Evolutionary conservation across 1,139 yeast species (phyloP), one percentile per base, ranked within the genome.

Genomic region (Yamadazyma jaroonii): DNA sequence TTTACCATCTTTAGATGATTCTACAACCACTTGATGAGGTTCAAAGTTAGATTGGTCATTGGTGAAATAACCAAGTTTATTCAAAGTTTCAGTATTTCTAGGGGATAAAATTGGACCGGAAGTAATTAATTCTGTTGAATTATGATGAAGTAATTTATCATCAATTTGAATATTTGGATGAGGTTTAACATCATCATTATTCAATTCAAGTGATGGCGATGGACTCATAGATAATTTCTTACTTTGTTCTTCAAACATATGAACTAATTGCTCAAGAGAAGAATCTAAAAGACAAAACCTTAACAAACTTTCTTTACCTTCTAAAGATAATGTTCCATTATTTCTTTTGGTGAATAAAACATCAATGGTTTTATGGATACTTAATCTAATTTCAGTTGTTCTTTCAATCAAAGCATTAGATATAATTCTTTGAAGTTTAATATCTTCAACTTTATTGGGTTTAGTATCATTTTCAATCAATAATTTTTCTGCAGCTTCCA

Each of bases 21-120:
- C 85, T 25, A 72, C 65, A 3, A 84, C 89, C 57, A 83, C 86
- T 51, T 76, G 77, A 61, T 83, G 92, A 2, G 90, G 90, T 41
- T 70, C 67, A 37, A 74, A 62, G 4, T 56, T 53, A 10, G 48
- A 40, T 31, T 55, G 62, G 12, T 59, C 63, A 14, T 40, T 50
- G 29, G 48, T 56, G 37, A 61, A 61, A 39, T 50, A 58, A 9
- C 62, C 57, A 34, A 47, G 42, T 38, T 52, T 42, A 41, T 54
- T 49, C 40, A 52, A 47, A 4, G 55, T 48, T 40, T 53, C 56
- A 10, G 52, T 50, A 42, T 55, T 54, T 35, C 56, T 59, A 8
- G 77, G 81, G 13, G 79, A 71, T 35, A 77, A 64, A 37, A 77
- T 76, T 3, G 81, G 81, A 3, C 81, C 81, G 5, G 79, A 60